Evolutionary conservation across 2,329 filamentous ascomycete genomes (phyloP).

Genomic region (Ophiocordyceps camponoti-rufipedis): DNA sequence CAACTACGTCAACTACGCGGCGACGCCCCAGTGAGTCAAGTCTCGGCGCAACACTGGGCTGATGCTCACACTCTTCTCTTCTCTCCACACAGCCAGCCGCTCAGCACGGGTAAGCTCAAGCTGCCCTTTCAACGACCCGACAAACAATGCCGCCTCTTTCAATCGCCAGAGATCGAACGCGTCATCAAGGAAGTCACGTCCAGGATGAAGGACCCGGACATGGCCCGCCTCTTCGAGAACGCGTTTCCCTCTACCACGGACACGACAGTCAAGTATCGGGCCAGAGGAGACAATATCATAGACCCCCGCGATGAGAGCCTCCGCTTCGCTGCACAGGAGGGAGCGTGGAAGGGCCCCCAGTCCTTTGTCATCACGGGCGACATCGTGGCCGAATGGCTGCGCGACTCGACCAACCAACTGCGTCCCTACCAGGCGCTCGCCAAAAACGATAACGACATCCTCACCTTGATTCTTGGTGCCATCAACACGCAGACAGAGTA

Average conservation of each 20-base stretch:
- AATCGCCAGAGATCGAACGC: conserved; percentile 68
- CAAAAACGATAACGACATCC: conserved; percentile 60
- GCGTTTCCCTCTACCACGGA: conserved; percentile 75
- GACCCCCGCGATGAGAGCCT: conserved; percentile 16
- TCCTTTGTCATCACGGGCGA: conserved; percentile 89
- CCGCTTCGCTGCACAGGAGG: conserved; percentile 23
- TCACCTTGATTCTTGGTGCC: conserved; percentile 69
- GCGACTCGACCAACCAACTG: conserved; percentile 86
- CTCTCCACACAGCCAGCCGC: conserved; percentile 40
- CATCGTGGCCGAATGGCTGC: conserved; percentile 83
- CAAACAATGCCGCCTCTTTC: conserved; percentile 70
- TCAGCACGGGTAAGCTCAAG: conserved; percentile 59
- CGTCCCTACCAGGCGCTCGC: conserved; percentile 76
- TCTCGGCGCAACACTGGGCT: too few species aligned
- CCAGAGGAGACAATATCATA: conserved; percentile 32
- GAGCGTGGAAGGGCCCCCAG: conserved; percentile 67
- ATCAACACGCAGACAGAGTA: conserved; percentile 95
- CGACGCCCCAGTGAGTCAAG: conserved; percentile 18
- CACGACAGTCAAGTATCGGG: conserved; percentile 79
- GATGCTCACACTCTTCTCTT: background rate
- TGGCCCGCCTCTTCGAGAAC: conserved; percentile 88
- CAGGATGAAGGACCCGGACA: conserved; percentile 66
- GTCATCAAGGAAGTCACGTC: conserved; percentile 70
- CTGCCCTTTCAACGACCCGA: conserved; percentile 79
- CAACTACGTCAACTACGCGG: conserved; percentile 21